Evolutionary conservation across 371 early-diverging fungal genomes (phyloP), one percentile per base, ranked within the genome.

Genomic region (Vairimorpha ceranae): DNA sequence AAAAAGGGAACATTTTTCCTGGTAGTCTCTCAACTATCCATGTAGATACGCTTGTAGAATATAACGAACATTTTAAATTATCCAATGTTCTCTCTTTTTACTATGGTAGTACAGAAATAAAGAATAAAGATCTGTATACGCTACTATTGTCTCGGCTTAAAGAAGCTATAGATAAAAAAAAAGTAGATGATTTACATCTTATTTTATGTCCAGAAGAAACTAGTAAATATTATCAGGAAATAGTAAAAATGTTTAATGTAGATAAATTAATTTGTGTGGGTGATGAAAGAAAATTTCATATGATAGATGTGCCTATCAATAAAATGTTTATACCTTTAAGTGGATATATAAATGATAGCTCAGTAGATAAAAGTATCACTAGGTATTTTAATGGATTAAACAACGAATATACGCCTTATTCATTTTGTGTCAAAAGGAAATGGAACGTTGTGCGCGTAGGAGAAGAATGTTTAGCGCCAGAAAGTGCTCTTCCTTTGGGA

Each of bases 311-410:
- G n/a, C 51, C 48, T 27, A 67, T 65, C 21, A 60, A 61, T 27
- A 72, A 79, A 45, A 68, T 71, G 35, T 70, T 70, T 65, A 68
- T 79, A 45, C 51, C 58, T 19, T 60, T 64, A 25, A 78, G 58
- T 52, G 80, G 79, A 19, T 72, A 70, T 67, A 72, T 80, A 46
- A 35, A 74, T 8, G 72, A 77, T 43, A 78, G 76, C 54, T 52
- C 35, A 2, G 51, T 79, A 15, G 32, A 70, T n/a, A 69, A 52
- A 46, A 67, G 69, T 36, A 82, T 83, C n/a, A 48, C 70, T 17
- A 72, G 67, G 27, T 83, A 83, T 65, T 83, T 83, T 66, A 72
- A 83, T 59, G 84, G 84, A 17, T 51, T 38, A n/a, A 70, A 76
- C n/a, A 75, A 65, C 14, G 78, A 77, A 54, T 79, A 65, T 36